Percentiles rank a stretch among this genome's conserved stretches.
Conservation (phyloP, 148 eudicot genomes). For the Beta vulgaris region DNA sequence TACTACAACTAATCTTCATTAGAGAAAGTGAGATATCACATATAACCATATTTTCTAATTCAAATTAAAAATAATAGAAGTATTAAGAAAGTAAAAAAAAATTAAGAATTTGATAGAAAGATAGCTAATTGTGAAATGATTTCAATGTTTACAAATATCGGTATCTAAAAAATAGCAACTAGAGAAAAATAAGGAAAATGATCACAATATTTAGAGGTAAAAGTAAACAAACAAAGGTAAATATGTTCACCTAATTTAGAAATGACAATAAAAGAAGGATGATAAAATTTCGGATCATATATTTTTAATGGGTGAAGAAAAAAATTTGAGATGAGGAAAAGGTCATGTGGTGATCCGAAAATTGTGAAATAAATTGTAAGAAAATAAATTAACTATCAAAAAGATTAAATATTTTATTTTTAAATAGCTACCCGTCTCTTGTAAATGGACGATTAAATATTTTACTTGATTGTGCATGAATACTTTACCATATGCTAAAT, state of each 20-base stretch:
- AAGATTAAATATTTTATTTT: too few relatives aligned
- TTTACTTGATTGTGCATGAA: too few relatives aligned
- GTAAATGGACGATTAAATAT: too few relatives aligned
- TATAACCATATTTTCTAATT: not conserved
- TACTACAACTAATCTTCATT: not conserved
- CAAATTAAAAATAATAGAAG: not conserved
- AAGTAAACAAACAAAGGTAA: conserved; percentile 3
- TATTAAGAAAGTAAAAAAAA: not conserved
- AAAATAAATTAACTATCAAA: too few relatives aligned
- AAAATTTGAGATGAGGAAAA: not conserved
- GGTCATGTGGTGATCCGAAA: conserved; percentile 22
- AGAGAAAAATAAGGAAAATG: conserved; percentile 1
- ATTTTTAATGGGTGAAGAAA: conserved; percentile 9
- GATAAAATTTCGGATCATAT: not conserved
- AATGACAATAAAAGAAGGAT: not conserved
- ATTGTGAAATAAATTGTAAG: not conserved
- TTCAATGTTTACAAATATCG: not conserved
- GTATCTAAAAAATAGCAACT: not conserved
- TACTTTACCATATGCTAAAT: too few relatives aligned
- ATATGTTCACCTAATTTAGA: not conserved
- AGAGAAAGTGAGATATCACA: not conserved
- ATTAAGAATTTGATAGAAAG: not conserved
- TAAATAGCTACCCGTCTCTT: too few relatives aligned
- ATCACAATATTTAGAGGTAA: not conserved
- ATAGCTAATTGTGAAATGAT: not conserved